Conservation (phyloP, 2,329 filamentous ascomycete species). For the Venturia carpophila region DNA sequence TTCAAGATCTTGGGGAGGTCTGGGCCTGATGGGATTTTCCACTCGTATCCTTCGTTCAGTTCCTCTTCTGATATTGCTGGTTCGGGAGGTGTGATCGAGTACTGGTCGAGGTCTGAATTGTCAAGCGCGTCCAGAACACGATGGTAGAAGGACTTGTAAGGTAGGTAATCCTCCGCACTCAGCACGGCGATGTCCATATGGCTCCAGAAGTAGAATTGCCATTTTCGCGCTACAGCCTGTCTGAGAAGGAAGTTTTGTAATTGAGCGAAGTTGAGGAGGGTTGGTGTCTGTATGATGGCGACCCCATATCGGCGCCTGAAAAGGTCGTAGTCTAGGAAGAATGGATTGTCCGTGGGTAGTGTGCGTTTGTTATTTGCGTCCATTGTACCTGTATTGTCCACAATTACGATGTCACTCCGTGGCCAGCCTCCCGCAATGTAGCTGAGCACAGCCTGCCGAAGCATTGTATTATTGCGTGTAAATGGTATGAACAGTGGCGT, state of each 20-base stretch:
- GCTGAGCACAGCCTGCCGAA: constrained; percentile 48
- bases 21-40: constrained; percentile 11
- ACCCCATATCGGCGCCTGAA: constrained; percentile 38
- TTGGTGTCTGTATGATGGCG: constrained; percentile 44
- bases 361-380: constrained; percentile 43
- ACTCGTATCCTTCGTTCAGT: constrained; percentile 7
- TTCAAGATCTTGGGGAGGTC: not conserved
- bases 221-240: constrained; percentile 38
- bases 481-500: constrained; percentile 54
- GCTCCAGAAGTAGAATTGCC: constrained; percentile 49
- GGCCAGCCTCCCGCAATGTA: constrained; percentile 56
- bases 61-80: constrained; percentile 12
- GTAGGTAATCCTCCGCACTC: constrained; percentile 32
- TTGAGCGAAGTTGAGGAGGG: constrained; percentile 48
- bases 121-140: constrained; percentile 24
- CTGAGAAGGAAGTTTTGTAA: constrained; percentile 48
- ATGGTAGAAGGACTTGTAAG: constrained; percentile 29
- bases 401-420: constrained; percentile 47
- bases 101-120: constrained; percentile 12
- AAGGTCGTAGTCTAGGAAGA: constrained; percentile 47
- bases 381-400: constrained; percentile 53
- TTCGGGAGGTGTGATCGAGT: constrained; percentile 9
- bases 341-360: constrained; percentile 48
- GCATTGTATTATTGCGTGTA: constrained; percentile 47
- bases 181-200: constrained; percentile 48